phyloP scores from a whole-genome alignment of 164 flowering plant genomes.

The Vitis labrusca region DNA sequence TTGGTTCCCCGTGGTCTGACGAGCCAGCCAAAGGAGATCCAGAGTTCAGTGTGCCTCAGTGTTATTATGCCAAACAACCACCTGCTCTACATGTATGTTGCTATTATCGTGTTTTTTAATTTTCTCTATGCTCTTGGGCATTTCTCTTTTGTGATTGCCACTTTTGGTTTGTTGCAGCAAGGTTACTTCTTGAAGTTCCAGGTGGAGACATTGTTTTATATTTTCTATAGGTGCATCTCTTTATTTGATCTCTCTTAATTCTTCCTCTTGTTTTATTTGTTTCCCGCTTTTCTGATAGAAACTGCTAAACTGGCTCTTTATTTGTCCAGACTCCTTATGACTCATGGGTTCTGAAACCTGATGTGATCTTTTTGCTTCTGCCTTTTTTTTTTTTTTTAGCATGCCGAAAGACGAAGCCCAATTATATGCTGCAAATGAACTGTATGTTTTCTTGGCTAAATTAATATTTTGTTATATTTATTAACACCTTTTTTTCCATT shows the following conservation, averaged over 20 bases:
- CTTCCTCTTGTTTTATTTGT: constrained; percentile 1
- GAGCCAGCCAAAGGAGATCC: constrained; percentile 93
- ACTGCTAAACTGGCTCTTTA: no score
- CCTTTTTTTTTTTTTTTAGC: constrained; percentile 40
- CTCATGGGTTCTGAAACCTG: background rate
- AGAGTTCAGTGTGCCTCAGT: constrained; percentile 80
- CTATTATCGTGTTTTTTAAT: background rate
- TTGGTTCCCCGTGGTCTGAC: constrained; percentile 96
- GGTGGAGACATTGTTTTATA: constrained; percentile 71
- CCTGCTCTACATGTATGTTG: constrained; percentile 74
- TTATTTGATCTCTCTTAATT: background rate
- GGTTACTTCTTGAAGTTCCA: constrained; percentile 74
- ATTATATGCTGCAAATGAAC: constrained; percentile 85
- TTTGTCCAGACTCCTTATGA: background rate
- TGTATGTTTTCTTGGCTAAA: constrained; percentile 47
- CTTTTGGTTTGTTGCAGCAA: constrained; percentile 43
- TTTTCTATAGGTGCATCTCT: constrained; percentile 77
- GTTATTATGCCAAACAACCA: constrained; percentile 76
- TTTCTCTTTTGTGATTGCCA: background rate
- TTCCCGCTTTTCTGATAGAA: no score
- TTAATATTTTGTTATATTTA: no score
- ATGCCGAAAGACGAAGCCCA: constrained; percentile 99
- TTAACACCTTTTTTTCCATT: background rate
- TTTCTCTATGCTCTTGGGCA: background rate
- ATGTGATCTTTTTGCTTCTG: background rate